These are phyloP conservation scores for Aspergillus jensenii DNA, from an alignment of 2,329 filamentous ascomycete genomes.

Conservation along the genomic window DNA sequence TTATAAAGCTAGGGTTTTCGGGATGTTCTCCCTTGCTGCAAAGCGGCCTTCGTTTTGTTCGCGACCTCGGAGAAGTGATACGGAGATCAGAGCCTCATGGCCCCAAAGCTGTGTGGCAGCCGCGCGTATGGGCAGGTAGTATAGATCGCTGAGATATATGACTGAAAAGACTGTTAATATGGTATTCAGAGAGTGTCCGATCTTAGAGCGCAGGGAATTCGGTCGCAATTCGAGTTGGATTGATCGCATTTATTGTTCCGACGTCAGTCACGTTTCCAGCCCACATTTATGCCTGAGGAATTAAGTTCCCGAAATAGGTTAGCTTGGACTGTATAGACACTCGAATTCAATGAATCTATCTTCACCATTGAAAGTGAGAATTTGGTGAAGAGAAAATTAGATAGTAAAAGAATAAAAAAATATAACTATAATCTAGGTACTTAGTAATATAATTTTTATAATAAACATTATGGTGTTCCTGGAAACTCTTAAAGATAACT, in stretches of 20 bases:
- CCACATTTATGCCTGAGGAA: constrained; percentile 16
- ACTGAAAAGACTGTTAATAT: not conserved
- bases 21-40: not conserved
- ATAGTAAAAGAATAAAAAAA: too few species aligned
- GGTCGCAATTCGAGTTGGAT: not conserved
- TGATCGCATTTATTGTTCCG: constrained; percentile 9
- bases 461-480: too few species aligned
- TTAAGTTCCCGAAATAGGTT: not conserved
- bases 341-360: not conserved
- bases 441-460: too few species aligned
- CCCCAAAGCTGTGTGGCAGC: not conserved
- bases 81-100: constrained; percentile 5
- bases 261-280: constrained; percentile 19
- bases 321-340: not conserved
- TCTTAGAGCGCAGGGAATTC: not conserved
- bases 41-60: not conserved
- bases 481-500: too few species aligned
- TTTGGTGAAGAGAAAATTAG: too few species aligned
- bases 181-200: not conserved
- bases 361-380: too few species aligned
- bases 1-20: not conserved
- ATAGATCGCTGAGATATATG: not conserved
- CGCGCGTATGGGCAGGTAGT: not conserved
- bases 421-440: too few species aligned
- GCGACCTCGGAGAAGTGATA: not conserved